These are phyloP conservation scores for Prunus mongolica DNA, from an alignment of 306 rosid species.

Conservation along the genomic window DNA sequence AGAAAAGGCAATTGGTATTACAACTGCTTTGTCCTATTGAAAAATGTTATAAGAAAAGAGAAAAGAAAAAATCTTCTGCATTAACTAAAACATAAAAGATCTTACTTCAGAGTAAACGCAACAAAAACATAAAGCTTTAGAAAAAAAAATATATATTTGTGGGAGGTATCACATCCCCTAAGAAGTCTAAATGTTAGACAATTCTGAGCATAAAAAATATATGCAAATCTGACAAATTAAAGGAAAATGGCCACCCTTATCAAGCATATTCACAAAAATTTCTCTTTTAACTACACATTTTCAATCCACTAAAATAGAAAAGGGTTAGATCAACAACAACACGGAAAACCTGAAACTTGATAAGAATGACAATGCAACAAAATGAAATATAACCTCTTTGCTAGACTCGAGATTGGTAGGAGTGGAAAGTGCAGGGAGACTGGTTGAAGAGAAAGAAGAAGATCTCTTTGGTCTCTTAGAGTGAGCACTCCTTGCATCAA, in stretches of 20 bases:
- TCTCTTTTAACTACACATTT: not conserved
- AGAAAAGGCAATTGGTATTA: not conserved
- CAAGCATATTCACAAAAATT: not conserved
- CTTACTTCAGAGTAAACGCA: too few species aligned
- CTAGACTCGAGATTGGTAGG: conserved; percentile 28
- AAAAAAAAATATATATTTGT: too few species aligned
- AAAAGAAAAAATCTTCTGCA: not conserved
- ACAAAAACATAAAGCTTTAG: not conserved
- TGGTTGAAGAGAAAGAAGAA: conserved; percentile 29
- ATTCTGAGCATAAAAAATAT: not conserved
- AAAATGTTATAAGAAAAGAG: not conserved
- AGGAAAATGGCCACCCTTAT: not conserved
- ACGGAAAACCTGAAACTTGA: not conserved
- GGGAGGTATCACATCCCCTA: not conserved
- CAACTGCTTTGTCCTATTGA: not conserved
- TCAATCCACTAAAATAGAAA: not conserved
- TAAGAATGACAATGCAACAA: not conserved
- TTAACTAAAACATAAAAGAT: not conserved
- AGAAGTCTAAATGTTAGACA: not conserved
- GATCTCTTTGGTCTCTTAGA: conserved; percentile 43
- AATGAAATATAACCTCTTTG: conserved; percentile 23
- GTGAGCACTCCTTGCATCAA: conserved; percentile 32
- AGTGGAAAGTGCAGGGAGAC: conserved; percentile 24
- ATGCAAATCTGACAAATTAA: not conserved
- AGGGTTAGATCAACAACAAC: not conserved